These are phyloP conservation scores for Pisolithus sp. DNA, from an alignment of 768 basidiomycete genomes.

Conservation along the genomic window DNA sequence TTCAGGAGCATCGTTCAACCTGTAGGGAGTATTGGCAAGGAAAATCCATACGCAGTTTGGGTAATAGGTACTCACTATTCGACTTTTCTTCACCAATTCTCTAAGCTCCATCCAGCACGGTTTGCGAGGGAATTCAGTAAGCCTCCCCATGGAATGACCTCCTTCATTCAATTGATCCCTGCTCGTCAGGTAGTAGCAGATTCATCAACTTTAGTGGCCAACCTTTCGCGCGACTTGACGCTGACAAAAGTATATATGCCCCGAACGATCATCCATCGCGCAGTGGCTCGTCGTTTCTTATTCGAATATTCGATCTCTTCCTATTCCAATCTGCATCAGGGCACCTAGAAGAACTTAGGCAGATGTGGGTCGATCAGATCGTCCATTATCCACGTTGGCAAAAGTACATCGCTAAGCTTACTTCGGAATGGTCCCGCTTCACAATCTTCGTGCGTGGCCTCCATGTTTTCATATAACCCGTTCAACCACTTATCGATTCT, in stretches of 20 bases:
- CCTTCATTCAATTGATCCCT: background rate
- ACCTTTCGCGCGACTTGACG: slow-evolving; percentile 37
- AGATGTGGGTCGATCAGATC: slow-evolving; percentile 6
- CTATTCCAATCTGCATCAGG: slow-evolving; percentile 22
- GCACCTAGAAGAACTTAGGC: slow-evolving; percentile 13
- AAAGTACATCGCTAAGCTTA: slow-evolving; percentile 1
- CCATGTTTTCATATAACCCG: background rate
- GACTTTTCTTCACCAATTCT: background rate
- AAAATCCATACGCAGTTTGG: background rate
- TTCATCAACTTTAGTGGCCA: slow-evolving; percentile 46
- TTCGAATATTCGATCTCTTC: slow-evolving; percentile 12
- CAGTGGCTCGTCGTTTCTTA: slow-evolving; percentile 2
- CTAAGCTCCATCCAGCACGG: slow-evolving; percentile 25
- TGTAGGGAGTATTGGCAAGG: background rate
- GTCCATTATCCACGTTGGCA: slow-evolving; percentile 7
- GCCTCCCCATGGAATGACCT: background rate
- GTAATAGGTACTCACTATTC: background rate
- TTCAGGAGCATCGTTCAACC: background rate
- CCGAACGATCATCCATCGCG: background rate
- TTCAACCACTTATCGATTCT: too few relatives aligned
- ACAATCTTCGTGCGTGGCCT: slow-evolving; percentile 6
- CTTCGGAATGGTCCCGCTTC: slow-evolving; percentile 6
- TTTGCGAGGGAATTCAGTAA: slow-evolving; percentile 40
- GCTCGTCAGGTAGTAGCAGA: slow-evolving; percentile 19
- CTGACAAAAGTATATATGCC: slow-evolving; percentile 35